Conservation (phyloP, 306 rosid species). For the Herpetospermum pedunculosum region DNA sequence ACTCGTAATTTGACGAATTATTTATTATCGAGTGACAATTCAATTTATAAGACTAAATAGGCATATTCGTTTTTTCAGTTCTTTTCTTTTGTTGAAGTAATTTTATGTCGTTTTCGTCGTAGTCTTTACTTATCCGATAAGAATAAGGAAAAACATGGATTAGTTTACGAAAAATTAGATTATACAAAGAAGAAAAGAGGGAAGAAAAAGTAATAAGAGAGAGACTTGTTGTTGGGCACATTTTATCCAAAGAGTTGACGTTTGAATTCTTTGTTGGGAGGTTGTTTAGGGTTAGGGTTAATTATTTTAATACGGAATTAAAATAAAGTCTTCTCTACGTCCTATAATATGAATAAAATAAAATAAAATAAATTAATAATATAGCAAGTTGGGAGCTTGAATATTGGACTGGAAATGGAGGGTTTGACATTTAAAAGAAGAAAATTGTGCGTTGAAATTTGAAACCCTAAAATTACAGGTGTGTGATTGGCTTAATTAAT, state of each 20-base stretch:
- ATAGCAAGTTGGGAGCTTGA: not conserved
- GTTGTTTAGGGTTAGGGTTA: not conserved
- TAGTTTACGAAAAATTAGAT: too few species aligned
- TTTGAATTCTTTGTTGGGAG: not conserved
- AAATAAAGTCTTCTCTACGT: not conserved
- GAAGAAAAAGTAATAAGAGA: not conserved
- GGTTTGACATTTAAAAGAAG: not conserved
- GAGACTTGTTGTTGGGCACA: not conserved
- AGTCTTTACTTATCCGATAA: not conserved
- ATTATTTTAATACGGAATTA: not conserved
- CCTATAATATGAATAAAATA: not conserved
- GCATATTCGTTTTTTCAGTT: too few species aligned
- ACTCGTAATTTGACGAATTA: too few species aligned
- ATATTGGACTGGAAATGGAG: not conserved
- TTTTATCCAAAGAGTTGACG: constrained; percentile 11
- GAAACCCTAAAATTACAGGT: not conserved
- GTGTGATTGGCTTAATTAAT: not conserved
- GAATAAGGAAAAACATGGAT: not conserved
- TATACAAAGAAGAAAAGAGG: not conserved
- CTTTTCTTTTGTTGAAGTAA: too few species aligned
- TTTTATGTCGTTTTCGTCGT: too few species aligned
- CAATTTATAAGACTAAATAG: not conserved
- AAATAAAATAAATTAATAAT: not conserved
- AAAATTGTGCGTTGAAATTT: not conserved
- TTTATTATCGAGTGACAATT: not conserved